A percentile compares a stretch with the other conserved stretches of the same genome.
phyloP scores from a whole-genome alignment of 2,329 filamentous ascomycete genomes.

The Trichoderma semiorbis region DNA sequence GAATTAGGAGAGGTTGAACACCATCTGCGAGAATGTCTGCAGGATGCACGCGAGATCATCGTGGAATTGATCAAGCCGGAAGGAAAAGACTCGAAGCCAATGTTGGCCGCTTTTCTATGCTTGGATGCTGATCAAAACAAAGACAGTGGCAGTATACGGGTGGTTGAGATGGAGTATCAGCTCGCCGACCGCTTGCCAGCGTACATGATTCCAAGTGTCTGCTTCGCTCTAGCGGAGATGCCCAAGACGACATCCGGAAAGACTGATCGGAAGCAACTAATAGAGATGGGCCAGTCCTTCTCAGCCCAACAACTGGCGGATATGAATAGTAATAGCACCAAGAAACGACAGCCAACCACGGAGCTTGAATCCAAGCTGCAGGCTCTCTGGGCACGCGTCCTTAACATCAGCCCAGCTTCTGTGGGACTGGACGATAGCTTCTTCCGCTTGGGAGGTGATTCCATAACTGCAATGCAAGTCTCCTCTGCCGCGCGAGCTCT shows the following conservation, averaged over 20 bases:
- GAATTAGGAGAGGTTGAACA: conserved; percentile 15
- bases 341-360: too few relatives aligned
- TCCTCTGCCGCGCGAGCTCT: conserved; percentile 34
- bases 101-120: too few relatives aligned
- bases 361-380: background rate
- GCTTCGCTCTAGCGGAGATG: conserved; percentile 37
- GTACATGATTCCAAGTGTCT: conserved; percentile 42
- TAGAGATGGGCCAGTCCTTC: conserved; percentile 9
- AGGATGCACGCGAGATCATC: background rate
- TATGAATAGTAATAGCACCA: background rate
- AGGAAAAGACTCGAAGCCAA: too few relatives aligned
- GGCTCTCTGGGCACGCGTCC: background rate
- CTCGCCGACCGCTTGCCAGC: conserved; percentile 20
- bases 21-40: background rate
- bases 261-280: conserved; percentile 1
- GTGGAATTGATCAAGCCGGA: conserved; percentile 1
- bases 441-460: background rate
- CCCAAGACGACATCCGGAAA: conserved; percentile 24
- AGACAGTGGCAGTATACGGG: too few relatives aligned
- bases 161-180: background rate
- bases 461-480: conserved; percentile 42
- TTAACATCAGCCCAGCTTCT: background rate
- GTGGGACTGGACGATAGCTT: conserved; percentile 1
- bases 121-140: too few relatives aligned
- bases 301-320: conserved; percentile 38